These are phyloP conservation scores for Tolypocladium tropicale DNA, from an alignment of 2,329 filamentous ascomycete species.

Conservation along the genomic window DNA sequence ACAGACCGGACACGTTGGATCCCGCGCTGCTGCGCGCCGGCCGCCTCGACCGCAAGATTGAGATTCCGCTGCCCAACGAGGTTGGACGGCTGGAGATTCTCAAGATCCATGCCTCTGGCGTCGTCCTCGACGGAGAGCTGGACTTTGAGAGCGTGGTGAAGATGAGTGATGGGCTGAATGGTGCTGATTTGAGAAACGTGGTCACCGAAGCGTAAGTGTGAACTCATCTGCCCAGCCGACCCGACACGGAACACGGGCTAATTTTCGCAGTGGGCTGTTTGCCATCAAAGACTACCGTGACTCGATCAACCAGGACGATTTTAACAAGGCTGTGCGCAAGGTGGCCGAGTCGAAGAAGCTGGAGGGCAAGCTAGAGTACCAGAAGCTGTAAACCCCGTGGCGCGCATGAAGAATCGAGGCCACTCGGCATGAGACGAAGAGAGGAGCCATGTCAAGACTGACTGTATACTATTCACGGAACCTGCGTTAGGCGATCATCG, in stretches of 20 bases:
- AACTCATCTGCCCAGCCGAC: neutral
- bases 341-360: slow-evolving; percentile 96
- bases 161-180: slow-evolving; percentile 98
- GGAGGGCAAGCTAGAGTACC: slow-evolving; percentile 95
- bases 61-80: slow-evolving; percentile 95
- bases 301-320: slow-evolving; percentile 94
- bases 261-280: slow-evolving; percentile 63
- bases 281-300: slow-evolving; percentile 98
- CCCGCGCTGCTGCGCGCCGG: slow-evolving; percentile 86
- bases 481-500: neutral
- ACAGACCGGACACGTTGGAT: slow-evolving; percentile 91
- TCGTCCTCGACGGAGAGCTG: slow-evolving; percentile 86
- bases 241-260: neutral
- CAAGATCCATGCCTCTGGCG: slow-evolving; percentile 88
- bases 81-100: slow-evolving; percentile 92
- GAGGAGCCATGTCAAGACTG: neutral
- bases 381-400: slow-evolving; percentile 60
- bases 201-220: slow-evolving; percentile 89
- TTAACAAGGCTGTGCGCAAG: slow-evolving; percentile 98
- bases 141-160: slow-evolving; percentile 99
- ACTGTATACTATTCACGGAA: neutral
- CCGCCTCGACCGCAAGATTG: slow-evolving; percentile 92
- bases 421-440: neutral
- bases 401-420: neutral
- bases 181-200: slow-evolving; percentile 93